Conservation (phyloP, 2,329 filamentous ascomycete genomes). For the Orbilia javanica region DNA sequence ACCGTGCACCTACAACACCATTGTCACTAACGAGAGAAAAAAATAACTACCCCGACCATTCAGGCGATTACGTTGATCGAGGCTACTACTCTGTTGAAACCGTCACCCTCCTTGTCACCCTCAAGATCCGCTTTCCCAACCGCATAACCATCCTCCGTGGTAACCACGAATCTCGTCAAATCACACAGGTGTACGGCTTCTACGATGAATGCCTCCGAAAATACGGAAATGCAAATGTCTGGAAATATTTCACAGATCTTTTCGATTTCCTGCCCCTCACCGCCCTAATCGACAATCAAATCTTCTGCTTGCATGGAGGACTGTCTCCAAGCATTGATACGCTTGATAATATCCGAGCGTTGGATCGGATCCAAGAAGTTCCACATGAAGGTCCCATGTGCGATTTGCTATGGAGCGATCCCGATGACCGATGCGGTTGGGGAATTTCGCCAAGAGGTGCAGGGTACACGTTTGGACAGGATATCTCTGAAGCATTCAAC, state of each 20-base stretch:
- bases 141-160: constrained; percentile 98
- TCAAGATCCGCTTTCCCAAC: constrained; percentile 97
- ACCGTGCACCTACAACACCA: constrained; percentile 27
- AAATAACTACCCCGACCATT: background rate
- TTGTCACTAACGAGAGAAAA: constrained; percentile 4
- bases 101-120: constrained; percentile 91
- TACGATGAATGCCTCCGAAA: constrained; percentile 99
- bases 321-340: constrained; percentile 96
- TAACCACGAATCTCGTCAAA: constrained; percentile 98
- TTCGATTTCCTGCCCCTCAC: constrained; percentile 98
- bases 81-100: constrained; percentile 99
- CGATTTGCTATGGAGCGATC: constrained; percentile 97
- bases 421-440: constrained; percentile 96
- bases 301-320: constrained; percentile 97
- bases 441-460: constrained; percentile 94
- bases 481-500: constrained; percentile 98
- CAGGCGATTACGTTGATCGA: constrained; percentile 97
- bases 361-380: constrained; percentile 98
- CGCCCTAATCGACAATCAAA: constrained; percentile 98
- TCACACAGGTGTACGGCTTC: constrained; percentile 99
- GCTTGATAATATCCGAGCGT: constrained; percentile 91
- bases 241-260: constrained; percentile 99
- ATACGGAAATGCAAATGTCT: constrained; percentile 98
- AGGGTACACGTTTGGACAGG: constrained; percentile 94
- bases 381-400: constrained; percentile 99